Evolutionary conservation across 176 grass and related monocot species (phyloP), one percentile per base, ranked within the genome.

Genomic region (Cocos nucifera): DNA sequence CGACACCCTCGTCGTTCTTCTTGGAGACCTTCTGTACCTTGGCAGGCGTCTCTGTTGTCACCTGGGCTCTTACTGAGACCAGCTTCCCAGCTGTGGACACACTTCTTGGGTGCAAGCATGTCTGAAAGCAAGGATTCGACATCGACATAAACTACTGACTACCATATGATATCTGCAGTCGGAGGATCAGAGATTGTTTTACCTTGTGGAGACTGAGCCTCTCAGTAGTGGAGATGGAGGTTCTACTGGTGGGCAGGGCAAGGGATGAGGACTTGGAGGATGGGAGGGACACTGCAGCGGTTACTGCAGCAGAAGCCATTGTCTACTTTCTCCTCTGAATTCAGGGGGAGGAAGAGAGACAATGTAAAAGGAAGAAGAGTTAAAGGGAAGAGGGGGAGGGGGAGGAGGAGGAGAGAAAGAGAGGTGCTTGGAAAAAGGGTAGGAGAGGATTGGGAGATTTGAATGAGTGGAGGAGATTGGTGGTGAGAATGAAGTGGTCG

Each of bases 1-100:
- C 62, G 0, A 97, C 66, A 18, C 78, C 87, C 49, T 97, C 87
- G 10, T 90, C 87, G 49, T 91, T 65, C 75, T 97, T 97, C 83
- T 97, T 97, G 1, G 87, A 88, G 12, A 73, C 44, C 78, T 90
- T 96, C 75, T 77, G 54, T 12, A 60, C 20, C 83, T 88, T 96
- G 16, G 67, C 27, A 1, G 80, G 71, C 17, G 72, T 78, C 19
- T 78, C 74, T 28, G 86, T 76, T 0, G 84, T 65, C 0, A 84
- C 83, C 75, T 95, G 90, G 22, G 83, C 87, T 24, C 83, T 64
- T 49, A 81, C 39, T 0, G 49, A 15, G 17, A 62, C 59, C 12
- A 59, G 16, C 67, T 55, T 64, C 26, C 69, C 22, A 4, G 51
- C 35, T 23, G 29, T 35, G 15, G 49, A 29, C 22, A 26, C 8